phyloP scores from a whole-genome alignment of 108 stramenopile species.

The Nitzschia sp. region DNA sequence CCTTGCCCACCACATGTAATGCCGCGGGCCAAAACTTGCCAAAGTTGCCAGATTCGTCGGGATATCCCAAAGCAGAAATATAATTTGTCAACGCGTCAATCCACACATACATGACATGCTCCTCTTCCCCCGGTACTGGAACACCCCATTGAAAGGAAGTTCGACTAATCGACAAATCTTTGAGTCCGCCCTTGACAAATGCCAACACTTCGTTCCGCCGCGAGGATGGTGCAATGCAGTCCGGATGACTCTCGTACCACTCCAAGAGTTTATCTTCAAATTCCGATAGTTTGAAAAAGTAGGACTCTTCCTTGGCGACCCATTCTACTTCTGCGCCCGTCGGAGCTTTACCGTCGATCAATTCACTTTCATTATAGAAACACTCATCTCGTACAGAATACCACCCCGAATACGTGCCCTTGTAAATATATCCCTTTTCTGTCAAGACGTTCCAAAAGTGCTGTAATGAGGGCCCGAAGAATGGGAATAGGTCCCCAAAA shows the following conservation, averaged over 20 bases:
- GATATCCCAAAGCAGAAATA: conserved; percentile 92
- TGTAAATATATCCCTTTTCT: conserved; percentile 88
- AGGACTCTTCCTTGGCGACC: conserved; percentile 94
- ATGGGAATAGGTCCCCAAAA: neutral
- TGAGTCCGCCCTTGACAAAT: conserved; percentile 88
- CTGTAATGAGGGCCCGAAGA: conserved; percentile 18
- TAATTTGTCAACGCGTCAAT: conserved; percentile 98
- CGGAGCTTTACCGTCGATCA: conserved; percentile 93
- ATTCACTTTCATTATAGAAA: conserved; percentile 93
- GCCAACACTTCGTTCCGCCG: conserved; percentile 86
- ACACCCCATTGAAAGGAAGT: conserved; percentile 96
- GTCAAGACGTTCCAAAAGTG: conserved; percentile 85
- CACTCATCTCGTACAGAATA: conserved; percentile 98
- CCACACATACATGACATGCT: conserved; percentile 99
- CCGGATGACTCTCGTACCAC: conserved; percentile 79
- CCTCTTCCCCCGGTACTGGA: conserved; percentile 87
- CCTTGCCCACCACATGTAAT: conserved; percentile 97
- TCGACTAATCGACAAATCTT: conserved; percentile 90
- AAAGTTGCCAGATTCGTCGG: conserved; percentile 49
- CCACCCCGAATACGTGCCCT: conserved; percentile 96
- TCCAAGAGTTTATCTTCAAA: conserved; percentile 85
- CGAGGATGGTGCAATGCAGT: conserved; percentile 89
- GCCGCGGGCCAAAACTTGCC: conserved; percentile 87
- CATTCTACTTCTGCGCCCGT: conserved; percentile 94
- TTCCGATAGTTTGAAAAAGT: conserved; percentile 92